Conservation (phyloP, 2,329 filamentous ascomycete species). For the Pezicula neosporulosa region DNA sequence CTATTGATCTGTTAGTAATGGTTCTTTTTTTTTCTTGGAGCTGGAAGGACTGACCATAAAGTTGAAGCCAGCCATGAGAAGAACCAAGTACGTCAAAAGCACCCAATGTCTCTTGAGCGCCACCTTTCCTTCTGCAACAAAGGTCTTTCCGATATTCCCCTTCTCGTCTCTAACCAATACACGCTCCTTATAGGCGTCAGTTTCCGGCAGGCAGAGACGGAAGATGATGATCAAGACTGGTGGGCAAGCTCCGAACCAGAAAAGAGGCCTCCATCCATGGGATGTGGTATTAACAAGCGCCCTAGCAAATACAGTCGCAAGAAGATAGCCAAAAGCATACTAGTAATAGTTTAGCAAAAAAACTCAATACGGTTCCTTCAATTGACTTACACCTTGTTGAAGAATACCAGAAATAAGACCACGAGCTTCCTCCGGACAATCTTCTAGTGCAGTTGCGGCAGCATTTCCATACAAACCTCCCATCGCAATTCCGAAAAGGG, state of each 20-base stretch:
- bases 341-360: not conserved
- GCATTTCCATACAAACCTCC: constrained; percentile 78
- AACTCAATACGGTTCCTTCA: too few species aligned
- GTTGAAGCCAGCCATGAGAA: constrained; percentile 89
- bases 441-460: constrained; percentile 75
- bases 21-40: constrained; percentile 57
- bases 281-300: constrained; percentile 72
- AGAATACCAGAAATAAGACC: constrained; percentile 80
- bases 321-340: constrained; percentile 76
- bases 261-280: constrained; percentile 80
- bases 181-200: constrained; percentile 66
- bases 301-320: constrained; percentile 65
- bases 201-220: constrained; percentile 77
- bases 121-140: constrained; percentile 73
- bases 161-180: constrained; percentile 57
- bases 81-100: constrained; percentile 74
- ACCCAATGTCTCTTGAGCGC: constrained; percentile 79
- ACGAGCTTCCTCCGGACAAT: constrained; percentile 42
- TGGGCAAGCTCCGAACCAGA: constrained; percentile 83
- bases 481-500: constrained; percentile 79
- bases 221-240: constrained; percentile 78
- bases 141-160: constrained; percentile 61
- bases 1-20: constrained; percentile 29
- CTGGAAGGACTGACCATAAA: constrained; percentile 75
- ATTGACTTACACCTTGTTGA: constrained; percentile 58